Evolutionary conservation across 768 basidiomycete species (phyloP).

Genomic region (Cyclocybe aegerita): DNA sequence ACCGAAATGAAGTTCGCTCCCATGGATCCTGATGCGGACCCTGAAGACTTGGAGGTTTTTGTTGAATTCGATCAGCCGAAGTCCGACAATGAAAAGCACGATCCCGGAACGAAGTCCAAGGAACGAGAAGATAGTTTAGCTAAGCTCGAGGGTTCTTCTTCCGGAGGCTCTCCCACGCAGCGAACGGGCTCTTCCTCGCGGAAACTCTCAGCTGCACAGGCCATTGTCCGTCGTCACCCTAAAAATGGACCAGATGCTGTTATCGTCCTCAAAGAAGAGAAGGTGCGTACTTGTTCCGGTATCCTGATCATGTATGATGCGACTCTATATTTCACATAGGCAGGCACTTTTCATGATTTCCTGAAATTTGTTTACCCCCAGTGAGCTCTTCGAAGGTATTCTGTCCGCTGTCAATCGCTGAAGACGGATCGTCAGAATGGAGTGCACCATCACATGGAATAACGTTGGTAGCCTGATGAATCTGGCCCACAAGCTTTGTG

Average conservation of each 20-base stretch:
- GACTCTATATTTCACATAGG: slow-evolving; percentile 36
- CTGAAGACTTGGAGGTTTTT: slow-evolving; percentile 46
- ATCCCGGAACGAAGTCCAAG: slow-evolving; percentile 28
- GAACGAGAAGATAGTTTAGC: slow-evolving; percentile 56
- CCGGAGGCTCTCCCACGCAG: background rate
- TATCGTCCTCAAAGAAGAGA: slow-evolving; percentile 89
- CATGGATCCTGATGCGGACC: slow-evolving; percentile 47
- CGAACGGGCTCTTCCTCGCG: slow-evolving; percentile 3
- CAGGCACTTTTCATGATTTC: slow-evolving; percentile 89
- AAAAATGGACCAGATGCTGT: slow-evolving; percentile 72
- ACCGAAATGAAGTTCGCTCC: slow-evolving; percentile 63
- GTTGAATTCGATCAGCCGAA: slow-evolving; percentile 33
- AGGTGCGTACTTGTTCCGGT: slow-evolving; percentile 37
- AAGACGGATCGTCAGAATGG: slow-evolving; percentile 37
- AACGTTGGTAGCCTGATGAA: slow-evolving; percentile 93
- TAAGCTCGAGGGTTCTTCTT: slow-evolving; percentile 49
- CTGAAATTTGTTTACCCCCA: slow-evolving; percentile 93
- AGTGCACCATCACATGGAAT: slow-evolving; percentile 94
- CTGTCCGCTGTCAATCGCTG: background rate
- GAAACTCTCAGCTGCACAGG: slow-evolving; percentile 25
- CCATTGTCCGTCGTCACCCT: slow-evolving; percentile 40
- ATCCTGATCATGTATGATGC: background rate
- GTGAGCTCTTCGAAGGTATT: slow-evolving; percentile 41
- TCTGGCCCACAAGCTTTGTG: slow-evolving; percentile 86
- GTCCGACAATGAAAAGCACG: slow-evolving; percentile 35